A percentile compares a stretch with the other conserved stretches of the same genome.
phyloP scores from a whole-genome alignment of 495 filamentous ascomycete species.

The Tirmania nivea region DNA sequence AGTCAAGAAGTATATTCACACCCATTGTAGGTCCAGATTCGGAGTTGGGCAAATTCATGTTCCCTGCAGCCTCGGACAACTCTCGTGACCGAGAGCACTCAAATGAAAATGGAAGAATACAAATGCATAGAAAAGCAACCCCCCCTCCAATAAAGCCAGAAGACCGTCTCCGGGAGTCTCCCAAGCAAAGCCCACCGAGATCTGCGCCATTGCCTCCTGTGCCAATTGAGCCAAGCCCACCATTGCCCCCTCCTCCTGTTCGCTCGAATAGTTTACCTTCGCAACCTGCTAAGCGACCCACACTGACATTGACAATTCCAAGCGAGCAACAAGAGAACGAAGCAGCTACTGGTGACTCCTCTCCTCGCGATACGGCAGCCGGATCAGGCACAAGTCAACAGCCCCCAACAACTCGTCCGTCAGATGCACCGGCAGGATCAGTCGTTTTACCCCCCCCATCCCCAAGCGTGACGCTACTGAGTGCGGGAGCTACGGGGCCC shows the following conservation, averaged over 20 bases:
- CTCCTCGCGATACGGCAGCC: constrained; percentile 48
- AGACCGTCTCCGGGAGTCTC: not conserved
- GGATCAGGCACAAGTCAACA: constrained; percentile 26
- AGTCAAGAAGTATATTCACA: constrained; percentile 86
- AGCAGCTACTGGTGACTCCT: constrained; percentile 45
- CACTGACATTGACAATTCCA: constrained; percentile 83
- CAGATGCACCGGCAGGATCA: constrained; percentile 36
- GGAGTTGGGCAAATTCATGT: not conserved
- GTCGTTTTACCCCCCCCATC: constrained; percentile 85
- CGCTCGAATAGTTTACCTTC: constrained; percentile 28
- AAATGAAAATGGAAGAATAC: too few species aligned
- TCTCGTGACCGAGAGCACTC: not conserved
- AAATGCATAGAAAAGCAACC: not conserved
- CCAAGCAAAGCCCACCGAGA: not conserved
- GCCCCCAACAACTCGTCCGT: constrained; percentile 25
- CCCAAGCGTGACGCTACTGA: constrained; percentile 64
- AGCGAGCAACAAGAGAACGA: constrained; percentile 72
- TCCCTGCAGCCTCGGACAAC: not conserved
- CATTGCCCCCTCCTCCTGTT: constrained; percentile 70
- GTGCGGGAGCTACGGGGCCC: constrained; percentile 77
- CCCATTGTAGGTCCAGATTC: constrained; percentile 23
- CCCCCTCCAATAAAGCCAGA: not conserved
- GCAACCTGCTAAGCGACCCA: constrained; percentile 44
- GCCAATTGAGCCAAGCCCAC: constrained; percentile 66
- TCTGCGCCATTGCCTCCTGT: not conserved